phyloP scores from a whole-genome alignment of 2,329 filamentous ascomycete species.

The Teratosphaeriaceae sp. region DNA sequence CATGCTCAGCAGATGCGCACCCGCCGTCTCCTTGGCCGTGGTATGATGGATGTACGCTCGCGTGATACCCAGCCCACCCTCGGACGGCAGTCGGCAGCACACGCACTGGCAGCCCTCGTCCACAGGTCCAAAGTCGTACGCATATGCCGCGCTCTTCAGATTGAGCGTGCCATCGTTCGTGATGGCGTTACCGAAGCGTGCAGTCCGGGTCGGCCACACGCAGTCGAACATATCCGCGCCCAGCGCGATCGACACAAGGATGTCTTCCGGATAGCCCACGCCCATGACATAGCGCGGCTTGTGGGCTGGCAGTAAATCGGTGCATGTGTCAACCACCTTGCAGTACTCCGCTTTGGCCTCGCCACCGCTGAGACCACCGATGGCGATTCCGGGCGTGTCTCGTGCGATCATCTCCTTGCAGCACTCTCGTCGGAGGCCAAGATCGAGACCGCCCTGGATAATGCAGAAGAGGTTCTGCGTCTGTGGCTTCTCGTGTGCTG shows the following conservation, averaged over 20 bases:
- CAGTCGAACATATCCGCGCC: conserved; percentile 99
- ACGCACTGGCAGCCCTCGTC: conserved; percentile 76
- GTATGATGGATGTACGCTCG: conserved; percentile 88
- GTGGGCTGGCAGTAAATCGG: conserved; percentile 71
- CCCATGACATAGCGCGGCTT: conserved; percentile 99
- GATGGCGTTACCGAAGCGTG: conserved; percentile 90
- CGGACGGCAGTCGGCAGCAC: conserved; percentile 61
- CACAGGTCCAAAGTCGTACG: conserved; percentile 74
- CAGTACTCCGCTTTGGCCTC: conserved; percentile 94
- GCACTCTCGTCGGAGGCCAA: conserved; percentile 78
- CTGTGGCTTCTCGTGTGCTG: conserved; percentile 75
- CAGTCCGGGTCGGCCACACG: conserved; percentile 95
- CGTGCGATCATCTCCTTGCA: conserved; percentile 80
- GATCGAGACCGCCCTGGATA: conserved; percentile 89
- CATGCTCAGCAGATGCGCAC: conserved; percentile 78
- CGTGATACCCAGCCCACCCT: conserved; percentile 71
- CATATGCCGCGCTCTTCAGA: conserved; percentile 67
- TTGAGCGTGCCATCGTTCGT: conserved; percentile 78
- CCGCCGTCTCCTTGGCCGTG: conserved; percentile 87
- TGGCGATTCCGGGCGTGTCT: conserved; percentile 92
- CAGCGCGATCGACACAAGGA: conserved; percentile 86
- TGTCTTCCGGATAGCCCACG: conserved; percentile 90
- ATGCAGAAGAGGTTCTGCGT: conserved; percentile 96
- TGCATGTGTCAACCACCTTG: conserved; percentile 76
- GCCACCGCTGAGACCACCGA: conserved; percentile 88